Base-by-base conservation (phyloP, 116 monocot genomes). In the Cymodocea nodosa region DNA sequence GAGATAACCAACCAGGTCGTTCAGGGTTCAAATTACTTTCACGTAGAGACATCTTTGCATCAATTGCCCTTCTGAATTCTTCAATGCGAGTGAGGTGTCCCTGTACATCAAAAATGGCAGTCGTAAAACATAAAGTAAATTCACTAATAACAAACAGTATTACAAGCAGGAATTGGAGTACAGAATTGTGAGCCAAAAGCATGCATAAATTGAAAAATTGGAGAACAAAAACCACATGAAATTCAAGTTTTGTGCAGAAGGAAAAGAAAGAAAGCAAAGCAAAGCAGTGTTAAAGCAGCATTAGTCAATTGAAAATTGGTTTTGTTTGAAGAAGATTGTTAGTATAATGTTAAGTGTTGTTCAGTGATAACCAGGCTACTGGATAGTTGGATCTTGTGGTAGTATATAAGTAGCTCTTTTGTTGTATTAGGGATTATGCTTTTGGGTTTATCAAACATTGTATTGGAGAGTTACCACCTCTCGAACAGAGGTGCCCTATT, bases 21-120 rank as follows among this genome's bases (percentile, higher is more conserved):
- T 95, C 90, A 71, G 90, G 90, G 66, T 95, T 85, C 64, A 87
- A 60, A 76, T 95, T 95, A 48, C 65, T 78, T 23, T 68, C 79
- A 57, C 95, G 90, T 13, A 95, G 79, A 66, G 78, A 30, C 56
- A 80, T 60, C 61, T 90, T 95, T 50, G 65, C 71, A 71, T 87
- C 95, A 67, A 87, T 73, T 36, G 68, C 69, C 74, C 70, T 85
- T 72, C 74, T 87, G 56, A 78, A 77, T 70, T 95, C 89, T 62
- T 89, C 95, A 67, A 79, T 71, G 12, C 79, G 87, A 64, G 87
- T 77, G 73, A 70, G 37, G 64, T 64, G 80, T 80, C 89, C 93
- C 93, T 94, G 74, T 51, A 82, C 59, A 30, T 40, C 49, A 69
- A 48, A 65, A 50, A 2, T 51, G 24, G 15, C 20, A 65, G 1